Percentiles rank a stretch among this genome's conserved stretches.
Conservation (phyloP, 768 basidiomycete species). For the Jaapia argillacea region DNA sequence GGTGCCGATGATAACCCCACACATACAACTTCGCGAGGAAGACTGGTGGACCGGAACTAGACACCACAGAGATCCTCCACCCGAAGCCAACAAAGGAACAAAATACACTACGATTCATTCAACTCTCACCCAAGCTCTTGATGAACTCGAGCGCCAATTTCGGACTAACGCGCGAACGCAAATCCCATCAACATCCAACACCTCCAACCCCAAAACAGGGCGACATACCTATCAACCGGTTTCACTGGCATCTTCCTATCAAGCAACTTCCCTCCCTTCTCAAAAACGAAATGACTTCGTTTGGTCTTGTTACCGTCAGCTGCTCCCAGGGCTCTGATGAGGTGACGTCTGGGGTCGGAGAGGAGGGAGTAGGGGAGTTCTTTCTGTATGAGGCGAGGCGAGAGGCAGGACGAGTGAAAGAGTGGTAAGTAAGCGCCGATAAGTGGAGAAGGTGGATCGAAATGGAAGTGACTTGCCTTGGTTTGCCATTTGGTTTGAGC, state of each 20-base stretch:
- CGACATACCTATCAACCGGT: conserved; percentile 67
- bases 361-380: conserved; percentile 77
- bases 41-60: no score
- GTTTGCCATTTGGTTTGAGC: conserved; percentile 82
- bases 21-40: no score
- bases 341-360: conserved; percentile 75
- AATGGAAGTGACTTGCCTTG: conserved; percentile 64
- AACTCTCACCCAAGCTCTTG: conserved; percentile 41
- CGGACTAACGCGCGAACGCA: conserved; percentile 30
- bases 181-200: conserved; percentile 1
- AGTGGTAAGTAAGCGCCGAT: no score
- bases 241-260: conserved; percentile 83
- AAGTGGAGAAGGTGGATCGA: no score
- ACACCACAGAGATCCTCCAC: no score
- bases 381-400: conserved; percentile 39
- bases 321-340: conserved; percentile 79
- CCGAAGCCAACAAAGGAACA: no score
- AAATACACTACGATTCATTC: no score
- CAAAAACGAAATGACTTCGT: conserved; percentile 91
- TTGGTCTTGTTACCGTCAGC: conserved; percentile 74
- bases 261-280: conserved; percentile 81
- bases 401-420: no score
- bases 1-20: no score
- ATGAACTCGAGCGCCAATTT: conserved; percentile 60
- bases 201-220: neutral